Evolutionary conservation across 140 eudicot species (phyloP).

Genomic region (Senecio squalidus): DNA sequence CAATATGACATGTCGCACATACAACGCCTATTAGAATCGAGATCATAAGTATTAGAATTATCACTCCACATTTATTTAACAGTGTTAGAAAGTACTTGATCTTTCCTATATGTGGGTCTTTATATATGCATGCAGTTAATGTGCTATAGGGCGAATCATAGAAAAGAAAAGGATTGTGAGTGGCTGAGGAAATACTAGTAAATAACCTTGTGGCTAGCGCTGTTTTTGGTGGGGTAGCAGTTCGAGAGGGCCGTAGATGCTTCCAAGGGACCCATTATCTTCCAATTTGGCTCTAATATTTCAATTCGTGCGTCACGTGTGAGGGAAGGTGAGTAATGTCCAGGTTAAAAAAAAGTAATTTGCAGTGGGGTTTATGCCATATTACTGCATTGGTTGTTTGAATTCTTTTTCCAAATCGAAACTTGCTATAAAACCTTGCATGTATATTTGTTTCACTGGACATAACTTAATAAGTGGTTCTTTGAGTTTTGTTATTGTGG

Average conservation of each 20-base stretch:
- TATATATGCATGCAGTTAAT: conserved; percentile 27
- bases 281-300: conserved; percentile 1
- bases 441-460: background rate
- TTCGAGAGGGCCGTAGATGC: conserved; percentile 11
- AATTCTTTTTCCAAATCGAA: background rate
- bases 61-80: conserved; percentile 22
- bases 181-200: conserved; percentile 27
- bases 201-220: conserved; percentile 26
- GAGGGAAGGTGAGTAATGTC: conserved; percentile 4
- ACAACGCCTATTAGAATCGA: conserved; percentile 12
- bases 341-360: background rate
- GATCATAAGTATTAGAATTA: conserved; percentile 3
- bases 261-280: conserved; percentile 15
- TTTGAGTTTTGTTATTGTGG: background rate
- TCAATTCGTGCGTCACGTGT: background rate
- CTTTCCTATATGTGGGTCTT: conserved; percentile 14
- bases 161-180: conserved; percentile 14
- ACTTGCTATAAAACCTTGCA: background rate
- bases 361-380: conserved; percentile 1
- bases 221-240: conserved; percentile 20
- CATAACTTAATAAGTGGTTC: background rate
- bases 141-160: conserved; percentile 15
- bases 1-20: conserved; percentile 13
- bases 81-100: conserved; percentile 9
- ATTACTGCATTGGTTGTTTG: background rate